Base-by-base conservation (phyloP, 805 yeast species). In the Kodamaea neixiangensis region DNA sequence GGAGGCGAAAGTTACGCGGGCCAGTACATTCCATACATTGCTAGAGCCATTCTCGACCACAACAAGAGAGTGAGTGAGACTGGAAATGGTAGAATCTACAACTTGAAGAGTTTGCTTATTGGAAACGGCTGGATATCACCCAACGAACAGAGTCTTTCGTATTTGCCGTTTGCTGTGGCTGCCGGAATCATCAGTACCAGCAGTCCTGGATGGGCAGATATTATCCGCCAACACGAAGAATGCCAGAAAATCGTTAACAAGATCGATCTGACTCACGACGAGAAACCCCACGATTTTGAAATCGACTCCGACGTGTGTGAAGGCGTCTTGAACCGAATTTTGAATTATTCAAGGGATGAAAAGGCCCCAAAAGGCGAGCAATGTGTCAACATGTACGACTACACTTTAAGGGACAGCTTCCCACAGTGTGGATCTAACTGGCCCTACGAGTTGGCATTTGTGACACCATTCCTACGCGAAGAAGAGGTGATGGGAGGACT, bases 1-100 rank as follows among this genome's bases (percentile, higher is more conserved):
- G 96, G 97, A 0, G 99, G 99, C 25, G 99, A 94, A 72, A 88
- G 96, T 57, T 94, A 87, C 69, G 98, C 98, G 1, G 99, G 99
- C 17, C 97, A 94, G 65, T 94, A 90, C 64, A 87, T 94, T 48
- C 98, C 99, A 0, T 89, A 87, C 66, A 81, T 92, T 53, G 96
- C 93, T 0, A 72, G 79, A 35, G 82, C 81, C 1, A 74, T 93
- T 4, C 58, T 82, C 44, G 69, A 75, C 1, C 69, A 79, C 35
- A 81, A 85, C 60, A 57, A 60, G 9, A 47, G 54, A 6, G 47
- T 57, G 13, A 38, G 39, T 13, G 33, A 41, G 2, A 7, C 41
- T 17, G 41, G 41, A 15, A 7, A 37, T 3, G 41, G 41, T 3
- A 37, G 15, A 10, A 19, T 7, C 3, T 37, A 17, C 21, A 37